Evolutionary conservation across 2,329 filamentous ascomycete genomes (phyloP), one percentile per base, ranked within the genome.

Genomic region (Epichloe amarillans): DNA sequence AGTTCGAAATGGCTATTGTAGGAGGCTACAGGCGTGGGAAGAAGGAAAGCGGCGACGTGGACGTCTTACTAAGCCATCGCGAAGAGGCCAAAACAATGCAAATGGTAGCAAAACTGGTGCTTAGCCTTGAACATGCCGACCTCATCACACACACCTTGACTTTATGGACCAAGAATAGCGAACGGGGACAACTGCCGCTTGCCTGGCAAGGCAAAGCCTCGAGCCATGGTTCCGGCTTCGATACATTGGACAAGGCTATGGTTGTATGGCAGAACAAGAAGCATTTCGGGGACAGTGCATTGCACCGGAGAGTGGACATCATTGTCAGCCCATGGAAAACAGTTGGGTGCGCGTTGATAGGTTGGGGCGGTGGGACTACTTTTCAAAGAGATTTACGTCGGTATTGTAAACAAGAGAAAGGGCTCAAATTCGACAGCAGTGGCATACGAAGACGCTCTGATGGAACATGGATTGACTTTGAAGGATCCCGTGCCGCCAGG

Each of bases 301-400:
- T 77, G 1, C 91, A 95, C 62, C 80, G 89, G 19, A 76, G 91
- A 44, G 90, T 97, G 1, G 91, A 97, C 62, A 95, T 97, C 52
- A 91, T 97, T 57, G 74, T 97, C 54, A 82, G 81, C 21, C 88
- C 90, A 0, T 96, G 91, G 87, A 83, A 82, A 51, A 95, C 88
- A 0, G 82, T 86, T 0, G 91, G 93, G 0, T 96, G 89, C 58
- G 91, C 90, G 0, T 76, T 97, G 4, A 69, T 91, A 17, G 90
- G 89, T 2, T 97, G 91, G 93, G 84, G 80, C 15, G 87, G 89
- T 1, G 91, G 83, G 1, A 95, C 84, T 0, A 96, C 89, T 0
- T 97, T 96, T 58, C 81, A 96, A 70, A 74, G 91, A 23, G 93
- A 97, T 64, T 64, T 97, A 50, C 73, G 91, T 40, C 72, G 83